Base-by-base conservation (phyloP, 495 filamentous ascomycete species). In the Penicillium dipodomyicola region DNA sequence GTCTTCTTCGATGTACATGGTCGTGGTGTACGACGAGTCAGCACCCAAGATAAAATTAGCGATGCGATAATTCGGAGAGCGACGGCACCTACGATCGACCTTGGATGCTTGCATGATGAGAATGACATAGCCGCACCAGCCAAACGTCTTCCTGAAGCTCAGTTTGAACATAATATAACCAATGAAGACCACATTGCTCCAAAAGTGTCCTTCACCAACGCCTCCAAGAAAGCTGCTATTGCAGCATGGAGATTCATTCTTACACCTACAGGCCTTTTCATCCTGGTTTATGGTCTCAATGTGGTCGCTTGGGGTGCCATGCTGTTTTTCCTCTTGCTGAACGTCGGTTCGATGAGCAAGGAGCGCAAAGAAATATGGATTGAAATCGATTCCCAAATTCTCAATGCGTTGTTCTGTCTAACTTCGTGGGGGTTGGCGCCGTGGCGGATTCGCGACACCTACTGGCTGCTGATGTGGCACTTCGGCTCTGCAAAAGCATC, bases 231-330 rank as follows among this genome's bases (percentile, higher is more conserved):
- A 35, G 33, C 12, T 5, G 4, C 33, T 35, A 15, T 15, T 35
- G 33, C 33, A 6, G 33, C 12, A 35, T 14, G 33, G 12, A 35
- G 33, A 15, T 35, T 35, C 33, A 35, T 35, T 35, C 12, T 35
- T 15, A 39, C 32, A 1, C 48, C 87, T 0, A 70, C 84, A 60
- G 89, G 90, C 11, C 88, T 91, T 68, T 74, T 90, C 57, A 77
- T 91, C 43, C 86, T 83, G 2, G 68, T 95, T 41, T 95, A 96
- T 73, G 85, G 85, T 19, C 82, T 94, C 29, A 90, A 88, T 51
- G 80, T 94, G 3, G 77, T 95, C 5, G 91, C 90, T 9, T 96
- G 91, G 91, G 91, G 91, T 50, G 88, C 85, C 35, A 95, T 96
- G 91, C 76, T 95, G 19, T 92, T 96, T 75, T 77, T 95, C 17